Evolutionary conservation across 176 grass and related monocot species (phyloP).

Genomic region (Juncus effusus): DNA sequence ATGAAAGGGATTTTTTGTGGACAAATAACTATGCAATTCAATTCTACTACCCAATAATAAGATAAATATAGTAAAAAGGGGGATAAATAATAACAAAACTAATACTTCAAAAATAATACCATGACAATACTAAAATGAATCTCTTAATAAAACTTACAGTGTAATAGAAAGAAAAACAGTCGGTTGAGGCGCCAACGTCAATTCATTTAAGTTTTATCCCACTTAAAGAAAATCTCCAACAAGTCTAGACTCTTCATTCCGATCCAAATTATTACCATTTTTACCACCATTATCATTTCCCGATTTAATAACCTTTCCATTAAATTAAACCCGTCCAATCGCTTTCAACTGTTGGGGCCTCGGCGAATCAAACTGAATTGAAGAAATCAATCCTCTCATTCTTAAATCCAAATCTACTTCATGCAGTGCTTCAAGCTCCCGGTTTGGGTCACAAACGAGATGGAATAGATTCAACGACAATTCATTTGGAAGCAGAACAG

Average conservation of each 20-base stretch:
- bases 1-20: too few relatives aligned
- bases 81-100: too few relatives aligned
- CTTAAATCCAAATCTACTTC: slow-evolving; percentile 48
- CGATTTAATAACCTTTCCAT: slow-evolving; percentile 80
- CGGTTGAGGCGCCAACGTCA: slow-evolving; percentile 89
- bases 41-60: too few relatives aligned
- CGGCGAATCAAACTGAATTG: slow-evolving; percentile 82
- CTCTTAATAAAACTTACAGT: slow-evolving; percentile 50
- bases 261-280: slow-evolving; percentile 31
- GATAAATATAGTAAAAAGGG: too few relatives aligned
- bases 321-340: slow-evolving; percentile 93
- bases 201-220: slow-evolving; percentile 88
- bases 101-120: too few relatives aligned
- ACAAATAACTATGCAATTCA: slow-evolving; percentile 30
- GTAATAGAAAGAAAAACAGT: slow-evolving; percentile 79
- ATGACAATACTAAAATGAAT: not conserved
- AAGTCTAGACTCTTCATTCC: slow-evolving; percentile 49
- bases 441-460: too few relatives aligned
- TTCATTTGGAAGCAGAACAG: too few relatives aligned
- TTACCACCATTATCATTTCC: slow-evolving; percentile 28
- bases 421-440: too few relatives aligned
- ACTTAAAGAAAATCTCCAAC: slow-evolving; percentile 77
- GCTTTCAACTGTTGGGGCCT: slow-evolving; percentile 87
- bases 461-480: too few relatives aligned
- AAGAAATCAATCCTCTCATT: slow-evolving; percentile 79